Evolutionary conservation across 305 asterid genomes (phyloP), one percentile per base, ranked within the genome.

Genomic region (Fraxinus latifolia): DNA sequence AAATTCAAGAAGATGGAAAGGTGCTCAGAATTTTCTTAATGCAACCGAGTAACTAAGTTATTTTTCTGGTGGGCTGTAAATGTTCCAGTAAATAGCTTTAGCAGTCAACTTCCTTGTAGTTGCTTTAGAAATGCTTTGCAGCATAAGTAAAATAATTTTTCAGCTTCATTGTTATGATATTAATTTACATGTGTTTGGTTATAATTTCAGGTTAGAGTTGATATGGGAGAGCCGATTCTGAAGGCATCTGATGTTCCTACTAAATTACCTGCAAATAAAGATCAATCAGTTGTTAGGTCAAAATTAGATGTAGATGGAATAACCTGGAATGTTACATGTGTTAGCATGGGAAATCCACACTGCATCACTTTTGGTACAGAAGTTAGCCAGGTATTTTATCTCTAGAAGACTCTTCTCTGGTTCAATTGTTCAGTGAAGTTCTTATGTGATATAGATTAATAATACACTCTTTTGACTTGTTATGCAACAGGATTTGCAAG

Each of bases 341-440:
- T 96, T 76, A 94, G 99, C 91, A 96, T 96, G 99, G 99, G 99
- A 75, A 96, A 93, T 88, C 99, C 99, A 73, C 98, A 93, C 76
- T 94, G 97, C 85, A 90, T 96, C 84, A 94, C 91, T 81, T 92
- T 94, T 74, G 86, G 95, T 81, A 83, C 94, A 50, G 93, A 89
- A 84, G 83, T 85, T 65, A 74, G 81, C 85, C 74, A 87, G 91
- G 99, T 96, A 86, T 65, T 23, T 53, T 37, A 9, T 39, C 37
- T 78, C 83, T 71, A 29, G 50, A 23, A 34, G 6, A 9, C 32
- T 78, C 7, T 50, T 34, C 34, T 55, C 31, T 76, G 39, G 33
- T 70, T 74, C 31, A 9, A n/a, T 9, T 23, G 27, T 80, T 42
- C 55, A 19, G 25, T 73, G 47, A 60, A 29, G 72, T 65, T 8